Evolutionary conservation across 495 filamentous ascomycete genomes (phyloP).

Genomic region (Evernia prunastri): DNA sequence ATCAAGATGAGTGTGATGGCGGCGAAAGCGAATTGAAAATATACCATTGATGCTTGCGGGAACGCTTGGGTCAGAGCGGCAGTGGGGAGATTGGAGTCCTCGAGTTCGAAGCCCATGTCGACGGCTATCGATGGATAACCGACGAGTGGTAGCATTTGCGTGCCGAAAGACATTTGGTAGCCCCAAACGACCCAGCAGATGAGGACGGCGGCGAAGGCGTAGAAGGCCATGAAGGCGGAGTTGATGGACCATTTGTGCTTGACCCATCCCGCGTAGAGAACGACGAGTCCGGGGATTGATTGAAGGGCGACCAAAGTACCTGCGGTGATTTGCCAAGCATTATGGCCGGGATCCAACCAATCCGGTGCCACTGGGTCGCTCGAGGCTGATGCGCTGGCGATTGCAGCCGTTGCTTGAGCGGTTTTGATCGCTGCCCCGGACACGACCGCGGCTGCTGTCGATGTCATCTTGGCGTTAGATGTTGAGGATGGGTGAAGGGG

Average conservation of each 20-base stretch:
- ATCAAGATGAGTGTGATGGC: conserved; percentile 50
- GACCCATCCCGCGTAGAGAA: conserved; percentile 50
- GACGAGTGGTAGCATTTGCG: conserved; percentile 46
- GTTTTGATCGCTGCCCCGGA: conserved; percentile 13
- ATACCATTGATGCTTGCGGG: conserved; percentile 49
- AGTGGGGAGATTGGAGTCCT: conserved; percentile 41
- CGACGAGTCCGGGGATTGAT: conserved; percentile 47
- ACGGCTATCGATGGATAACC: conserved; percentile 45
- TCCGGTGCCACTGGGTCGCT: conserved; percentile 19
- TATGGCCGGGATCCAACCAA: conserved; percentile 48
- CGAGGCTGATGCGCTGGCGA: conserved; percentile 16
- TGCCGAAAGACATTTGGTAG: conserved; percentile 49
- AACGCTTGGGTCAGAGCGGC: conserved; percentile 38
- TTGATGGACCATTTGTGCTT: conserved; percentile 55
- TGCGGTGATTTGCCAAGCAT: conserved; percentile 54
- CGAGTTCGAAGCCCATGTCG: conserved; percentile 40
- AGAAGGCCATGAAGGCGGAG: conserved; percentile 52
- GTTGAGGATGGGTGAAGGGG: background rate
- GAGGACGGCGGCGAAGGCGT: conserved; percentile 48
- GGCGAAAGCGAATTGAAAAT: conserved; percentile 55
- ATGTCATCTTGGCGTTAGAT: conserved; percentile 5
- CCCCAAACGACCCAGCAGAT: conserved; percentile 52
- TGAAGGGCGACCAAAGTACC: conserved; percentile 48
- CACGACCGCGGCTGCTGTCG: background rate
- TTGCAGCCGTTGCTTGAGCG: conserved; percentile 12